Conservation (phyloP, 306 rosid species). For the Dicorynia guianensis region DNA sequence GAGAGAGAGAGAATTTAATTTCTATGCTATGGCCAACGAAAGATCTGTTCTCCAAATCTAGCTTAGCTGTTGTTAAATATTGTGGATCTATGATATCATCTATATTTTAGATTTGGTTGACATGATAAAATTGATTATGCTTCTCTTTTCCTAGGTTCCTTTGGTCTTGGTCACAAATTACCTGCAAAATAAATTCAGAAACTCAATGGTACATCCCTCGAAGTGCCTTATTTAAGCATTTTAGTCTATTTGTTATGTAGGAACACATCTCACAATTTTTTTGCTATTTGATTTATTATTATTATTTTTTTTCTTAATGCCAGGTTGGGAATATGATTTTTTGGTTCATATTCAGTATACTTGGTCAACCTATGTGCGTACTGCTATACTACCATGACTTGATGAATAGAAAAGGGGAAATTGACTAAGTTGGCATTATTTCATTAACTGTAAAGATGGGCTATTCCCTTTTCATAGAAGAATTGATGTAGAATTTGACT, state of each 20-base stretch:
- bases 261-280: not conserved
- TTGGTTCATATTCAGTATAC: slow-evolving; percentile 89
- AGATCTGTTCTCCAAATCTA: not conserved
- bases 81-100: not conserved
- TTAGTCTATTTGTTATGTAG: not conserved
- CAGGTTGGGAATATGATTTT: slow-evolving; percentile 96
- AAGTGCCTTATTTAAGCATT: slow-evolving; percentile 29
- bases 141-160: slow-evolving; percentile 64
- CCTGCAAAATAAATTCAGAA: slow-evolving; percentile 77
- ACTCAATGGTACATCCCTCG: slow-evolving; percentile 75
- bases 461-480: slow-evolving; percentile 21
- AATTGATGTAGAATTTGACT: slow-evolving; percentile 32
- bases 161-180: slow-evolving; percentile 81
- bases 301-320: slow-evolving; percentile 19
- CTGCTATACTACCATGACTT: slow-evolving; percentile 92
- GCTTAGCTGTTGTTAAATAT: not conserved
- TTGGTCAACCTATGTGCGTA: slow-evolving; percentile 97
- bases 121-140: slow-evolving; percentile 30
- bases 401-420: slow-evolving; percentile 71
- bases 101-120: slow-evolving; percentile 32
- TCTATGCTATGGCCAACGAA: slow-evolving; percentile 5
- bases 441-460: slow-evolving; percentile 10
- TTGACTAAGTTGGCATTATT: slow-evolving; percentile 39
- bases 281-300: slow-evolving; percentile 22
- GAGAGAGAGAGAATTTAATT: not conserved